Evolutionary conservation across 768 basidiomycete genomes (phyloP), one percentile per base, ranked within the genome.

Genomic region (Phylloporus sp.): DNA sequence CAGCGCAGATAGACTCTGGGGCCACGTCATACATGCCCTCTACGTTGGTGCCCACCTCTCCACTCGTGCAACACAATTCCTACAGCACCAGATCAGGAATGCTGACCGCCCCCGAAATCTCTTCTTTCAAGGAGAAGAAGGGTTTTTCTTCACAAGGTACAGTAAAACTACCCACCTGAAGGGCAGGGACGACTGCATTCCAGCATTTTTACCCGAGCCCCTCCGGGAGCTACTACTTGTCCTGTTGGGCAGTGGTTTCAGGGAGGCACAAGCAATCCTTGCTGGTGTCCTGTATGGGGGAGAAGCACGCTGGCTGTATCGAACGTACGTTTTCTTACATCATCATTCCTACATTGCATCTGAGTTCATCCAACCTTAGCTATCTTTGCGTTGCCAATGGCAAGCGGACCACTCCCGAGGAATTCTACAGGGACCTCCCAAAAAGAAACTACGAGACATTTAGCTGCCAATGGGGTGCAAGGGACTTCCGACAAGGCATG

Each of bases 101-200:
- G 32, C 28, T 0, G 49, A 50, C 7, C n/a, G 44, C 0, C 32
- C 49, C 1, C 32, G 49, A 20, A 53, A 51, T 9, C 17, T 53
- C 2, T 5, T 46, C 5, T 53, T 53, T 38, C 52, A 53, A 22
- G 52, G 48, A 0, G 10, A 23, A 2, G 48, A 53, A 8, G 43
- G 36, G 0, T n/a, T 53, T 1, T n/a, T 50, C 9, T 6, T 53
- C 9, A 21, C 6, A 2, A 44, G 52, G n/a, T 53, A 50, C 32
- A 53, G 48, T 41, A 53, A 53, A 22, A 50, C 52, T 0, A 50
- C 35, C 2, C 27, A 53, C 31, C 2, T 15, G 13, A 50, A 34
- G 20, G 52, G 48, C 3, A 42, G 7, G 44, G 48, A 50, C 10
- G n/a, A 1, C 5, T 53, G 52, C 22, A 31, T 23, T 17, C 52